Conservation (phyloP, 495 filamentous ascomycete genomes). For the Penicillium antarcticum region DNA sequence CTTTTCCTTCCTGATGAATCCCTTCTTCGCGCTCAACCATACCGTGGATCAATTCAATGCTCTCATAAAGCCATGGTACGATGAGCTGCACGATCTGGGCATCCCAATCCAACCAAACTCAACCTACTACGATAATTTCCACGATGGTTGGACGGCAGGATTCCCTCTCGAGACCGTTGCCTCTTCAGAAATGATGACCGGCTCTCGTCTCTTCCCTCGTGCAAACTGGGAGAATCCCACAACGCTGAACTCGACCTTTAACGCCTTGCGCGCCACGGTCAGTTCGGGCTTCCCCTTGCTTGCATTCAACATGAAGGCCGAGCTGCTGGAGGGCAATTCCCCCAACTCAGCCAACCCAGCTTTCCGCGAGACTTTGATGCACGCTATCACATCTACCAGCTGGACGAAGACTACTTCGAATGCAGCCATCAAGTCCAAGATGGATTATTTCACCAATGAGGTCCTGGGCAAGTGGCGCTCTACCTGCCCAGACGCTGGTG, state of each 20-base stretch:
- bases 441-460: conserved; percentile 31
- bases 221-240: conserved; percentile 37
- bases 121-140: conserved; percentile 48
- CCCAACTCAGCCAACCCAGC: conserved; percentile 52
- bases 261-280: conserved; percentile 42
- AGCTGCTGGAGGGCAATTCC: conserved; percentile 18
- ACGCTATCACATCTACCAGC: conserved; percentile 42
- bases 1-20: conserved; percentile 23
- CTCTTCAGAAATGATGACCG: conserved; percentile 31
- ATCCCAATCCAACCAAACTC: conserved; percentile 42
- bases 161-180: conserved; percentile 49
- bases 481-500: conserved; percentile 32
- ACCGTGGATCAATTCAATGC: conserved; percentile 39
- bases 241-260: conserved; percentile 41
- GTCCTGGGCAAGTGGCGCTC: conserved; percentile 51
- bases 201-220: conserved; percentile 52
- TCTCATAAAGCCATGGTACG: conserved; percentile 46
- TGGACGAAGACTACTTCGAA: conserved; percentile 19
- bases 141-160: conserved; percentile 41
- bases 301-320: conserved; percentile 49
- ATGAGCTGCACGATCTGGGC: conserved; percentile 27
- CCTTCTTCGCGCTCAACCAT: conserved; percentile 51
- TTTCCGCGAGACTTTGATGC: conserved; percentile 51
- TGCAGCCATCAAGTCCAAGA: conserved; percentile 14
- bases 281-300: conserved; percentile 40